Percentiles rank a stretch among this genome's conserved stretches.
These are phyloP conservation scores for Fusarium napiforme DNA, from an alignment of 2,329 filamentous ascomycete genomes.

Conservation along the genomic window DNA sequence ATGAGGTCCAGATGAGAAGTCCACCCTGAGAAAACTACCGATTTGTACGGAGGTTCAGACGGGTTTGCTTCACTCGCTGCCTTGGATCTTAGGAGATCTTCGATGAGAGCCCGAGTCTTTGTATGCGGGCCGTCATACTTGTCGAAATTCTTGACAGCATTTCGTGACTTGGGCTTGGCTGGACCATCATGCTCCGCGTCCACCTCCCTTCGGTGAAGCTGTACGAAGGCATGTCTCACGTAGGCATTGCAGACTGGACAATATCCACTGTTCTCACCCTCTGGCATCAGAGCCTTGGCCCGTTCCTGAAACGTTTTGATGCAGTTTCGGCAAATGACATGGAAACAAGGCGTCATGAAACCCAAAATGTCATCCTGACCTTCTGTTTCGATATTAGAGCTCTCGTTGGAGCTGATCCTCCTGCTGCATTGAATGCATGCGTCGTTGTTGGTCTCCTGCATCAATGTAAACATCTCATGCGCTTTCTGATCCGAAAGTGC, in stretches of 20 bases:
- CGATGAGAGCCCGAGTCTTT: conserved; percentile 85
- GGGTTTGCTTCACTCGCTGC: conserved; percentile 70
- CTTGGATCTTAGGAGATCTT: conserved; percentile 75
- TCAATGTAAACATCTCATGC: conserved; percentile 85
- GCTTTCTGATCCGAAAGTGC: conserved; percentile 76
- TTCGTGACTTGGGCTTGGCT: conserved; percentile 50
- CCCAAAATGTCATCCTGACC: conserved; percentile 74
- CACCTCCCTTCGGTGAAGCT: conserved; percentile 72
- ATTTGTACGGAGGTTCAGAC: conserved; percentile 82
- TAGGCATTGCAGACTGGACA: conserved; percentile 77
- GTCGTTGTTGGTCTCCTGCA: conserved; percentile 84
- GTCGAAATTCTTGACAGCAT: conserved; percentile 66
- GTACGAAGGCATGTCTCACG: conserved; percentile 72
- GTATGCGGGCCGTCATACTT: conserved; percentile 89
- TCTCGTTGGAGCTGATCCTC: conserved; percentile 67
- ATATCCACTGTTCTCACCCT: conserved; percentile 56
- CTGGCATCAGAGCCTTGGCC: conserved; percentile 54
- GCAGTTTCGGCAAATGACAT: conserved; percentile 83
- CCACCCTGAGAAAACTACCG: conserved; percentile 96
- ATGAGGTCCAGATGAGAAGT: conserved; percentile 95
- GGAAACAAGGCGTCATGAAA: conserved; percentile 87
- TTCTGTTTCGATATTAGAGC: conserved; percentile 68
- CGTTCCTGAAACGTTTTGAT: conserved; percentile 69
- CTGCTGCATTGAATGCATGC: conserved; percentile 76
- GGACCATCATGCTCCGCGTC: conserved; percentile 67